Evolutionary conservation across 2,329 filamentous ascomycete species (phyloP).

Genomic region (Fusarium scirpi): DNA sequence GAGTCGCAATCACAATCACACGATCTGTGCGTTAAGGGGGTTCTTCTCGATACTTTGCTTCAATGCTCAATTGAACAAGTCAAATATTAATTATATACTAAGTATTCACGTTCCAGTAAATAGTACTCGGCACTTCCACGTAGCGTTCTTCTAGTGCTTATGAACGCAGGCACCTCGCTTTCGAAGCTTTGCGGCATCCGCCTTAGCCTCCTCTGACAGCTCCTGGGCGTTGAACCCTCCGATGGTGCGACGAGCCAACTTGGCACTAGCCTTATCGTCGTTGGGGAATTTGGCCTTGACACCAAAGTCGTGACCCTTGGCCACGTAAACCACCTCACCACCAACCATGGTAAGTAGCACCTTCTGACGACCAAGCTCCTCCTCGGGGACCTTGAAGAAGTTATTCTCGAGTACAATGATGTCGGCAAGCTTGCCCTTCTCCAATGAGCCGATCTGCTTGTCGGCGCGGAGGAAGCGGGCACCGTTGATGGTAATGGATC

Average conservation of each 20-base stretch:
- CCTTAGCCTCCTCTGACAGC: constrained; percentile 23
- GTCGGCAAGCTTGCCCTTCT: constrained; percentile 46
- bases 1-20: not conserved
- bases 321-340: constrained; percentile 45
- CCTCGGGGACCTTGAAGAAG: constrained; percentile 45
- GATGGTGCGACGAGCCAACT: constrained; percentile 32
- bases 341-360: constrained; percentile 46
- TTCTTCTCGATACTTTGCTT: not conserved
- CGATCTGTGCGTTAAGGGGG: not conserved
- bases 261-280: constrained; percentile 26
- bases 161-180: constrained; percentile 38
- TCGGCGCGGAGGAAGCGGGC: constrained; percentile 45
- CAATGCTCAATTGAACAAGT: not conserved
- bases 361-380: constrained; percentile 42
- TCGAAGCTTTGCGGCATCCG: constrained; percentile 23
- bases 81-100: not conserved
- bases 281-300: constrained; percentile 45
- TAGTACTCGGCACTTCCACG: not conserved
- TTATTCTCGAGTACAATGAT: constrained; percentile 43
- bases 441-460: constrained; percentile 43
- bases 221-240: constrained; percentile 34
- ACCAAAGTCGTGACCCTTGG: constrained; percentile 41
- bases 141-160: constrained; percentile 21
- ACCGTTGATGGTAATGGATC: constrained; percentile 42
- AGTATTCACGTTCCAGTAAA: not conserved